Conservation (phyloP, 2,329 filamentous ascomycete species). For the Alternaria arbusti region DNA sequence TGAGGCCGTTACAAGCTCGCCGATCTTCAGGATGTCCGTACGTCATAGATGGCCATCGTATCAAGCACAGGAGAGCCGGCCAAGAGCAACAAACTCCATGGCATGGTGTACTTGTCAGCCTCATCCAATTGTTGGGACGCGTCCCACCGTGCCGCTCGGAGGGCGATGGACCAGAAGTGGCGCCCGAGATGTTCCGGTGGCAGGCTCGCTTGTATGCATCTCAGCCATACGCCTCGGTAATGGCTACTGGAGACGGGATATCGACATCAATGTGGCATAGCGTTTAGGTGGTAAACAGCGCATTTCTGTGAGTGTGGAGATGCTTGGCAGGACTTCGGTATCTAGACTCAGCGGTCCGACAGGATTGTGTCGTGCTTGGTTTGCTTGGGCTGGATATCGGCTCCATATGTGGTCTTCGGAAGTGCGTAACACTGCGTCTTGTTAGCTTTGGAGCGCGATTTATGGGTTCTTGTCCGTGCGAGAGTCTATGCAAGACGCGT, state of each 20-base stretch:
- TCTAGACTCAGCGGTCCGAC: constrained; percentile 10
- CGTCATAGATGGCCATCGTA: neutral
- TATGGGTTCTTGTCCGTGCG: neutral
- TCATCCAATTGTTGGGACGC: constrained; percentile 10
- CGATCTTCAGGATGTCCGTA: constrained; percentile 5
- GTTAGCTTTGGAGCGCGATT: neutral
- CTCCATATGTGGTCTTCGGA: neutral
- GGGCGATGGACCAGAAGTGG: constrained; percentile 11
- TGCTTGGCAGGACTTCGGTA: constrained; percentile 12
- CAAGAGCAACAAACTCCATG: neutral
- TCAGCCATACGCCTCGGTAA: constrained; percentile 13
- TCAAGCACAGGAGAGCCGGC: neutral
- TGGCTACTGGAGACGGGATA: constrained; percentile 6
- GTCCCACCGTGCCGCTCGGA: constrained; percentile 10
- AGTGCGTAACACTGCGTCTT: constrained; percentile 3
- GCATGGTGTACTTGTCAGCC: constrained; percentile 4
- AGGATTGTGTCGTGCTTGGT: neutral
- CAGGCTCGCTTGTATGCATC: constrained; percentile 18
- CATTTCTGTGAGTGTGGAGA: constrained; percentile 10
- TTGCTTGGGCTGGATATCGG: neutral
- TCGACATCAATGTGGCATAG: constrained; percentile 16
- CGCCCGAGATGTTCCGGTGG: constrained; percentile 18
- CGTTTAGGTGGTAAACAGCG: constrained; percentile 4
- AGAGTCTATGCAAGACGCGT: neutral
- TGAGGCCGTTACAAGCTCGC: constrained; percentile 10